Evolutionary conservation across 2,329 filamentous ascomycete species (phyloP), one percentile per base, ranked within the genome.

Genomic region (Epichloe gansuensis): DNA sequence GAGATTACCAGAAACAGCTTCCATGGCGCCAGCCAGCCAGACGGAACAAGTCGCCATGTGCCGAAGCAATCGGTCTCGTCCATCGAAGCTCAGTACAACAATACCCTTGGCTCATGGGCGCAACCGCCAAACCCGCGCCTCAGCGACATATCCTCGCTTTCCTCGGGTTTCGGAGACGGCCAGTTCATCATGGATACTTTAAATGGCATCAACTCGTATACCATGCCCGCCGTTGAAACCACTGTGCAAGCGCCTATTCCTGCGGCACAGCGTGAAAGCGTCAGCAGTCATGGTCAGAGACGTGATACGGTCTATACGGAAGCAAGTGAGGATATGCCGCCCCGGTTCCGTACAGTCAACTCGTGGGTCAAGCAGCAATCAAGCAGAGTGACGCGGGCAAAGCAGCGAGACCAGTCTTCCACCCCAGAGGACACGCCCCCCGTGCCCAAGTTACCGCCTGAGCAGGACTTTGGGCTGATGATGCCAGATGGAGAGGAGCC

Each of bases 321-420:
- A 49, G 68, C 71, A 4, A 79, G 75, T 49, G 73, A 80, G 36
- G 78, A 82, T 54, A 63, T 66, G 44, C 73, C 77, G 5, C 70
- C 77, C 13, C 73, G 75, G 4, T 84, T 82, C 62, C 73, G 78
- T 38, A 74, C 71, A 6, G 71, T 85, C 52, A 73, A 71, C 52
- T 82, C 78, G 34, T 85, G 82, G 82, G 81, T 85, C 2, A 74
- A 75, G 57, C 80, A 85, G 60, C 81, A 85, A 63, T 75, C 74
- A 8, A 74, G 74, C 2, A 72, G 78, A 3, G 63, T 80, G 34
- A 73, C 72, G 58, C 69, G 74, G 27, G 73, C 71, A 2, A 68
- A 72, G 57, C 68, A 71, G 52, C 68, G 67, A 41, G 55, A 58
- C 51, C 60, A 59, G 40, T 45, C 43, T 7, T 39, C 42, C 11